Base-by-base conservation (phyloP, 805 yeast genomes). In the Lachancea sp. region DNA sequence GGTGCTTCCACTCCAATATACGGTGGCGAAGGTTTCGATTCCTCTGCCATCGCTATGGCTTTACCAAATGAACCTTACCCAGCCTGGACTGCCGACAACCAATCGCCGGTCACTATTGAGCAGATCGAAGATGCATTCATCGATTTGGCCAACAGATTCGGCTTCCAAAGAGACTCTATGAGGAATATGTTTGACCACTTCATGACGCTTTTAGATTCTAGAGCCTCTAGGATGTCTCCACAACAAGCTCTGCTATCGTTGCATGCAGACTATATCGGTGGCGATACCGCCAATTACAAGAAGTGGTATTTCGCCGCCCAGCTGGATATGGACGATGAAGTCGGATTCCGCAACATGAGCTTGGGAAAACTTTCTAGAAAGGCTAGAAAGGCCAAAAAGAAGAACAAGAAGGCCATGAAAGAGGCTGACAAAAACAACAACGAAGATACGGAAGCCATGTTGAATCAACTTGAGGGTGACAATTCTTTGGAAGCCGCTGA, bases 61-160 rank as follows among this genome's bases (percentile, higher is more conserved):
- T 53, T 82, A 67, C 73, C 95, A 54, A 78, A 88, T 33, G 92
- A 92, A 64, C 99, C 98, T 24, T 92, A 90, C 64, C 98, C 99
- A 32, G 97, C 98, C 38, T 92, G 98, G 98, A 85, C 96, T 19
- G 95, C 95, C 34, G 97, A 92, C 65, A 89, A 83, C 42, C 90
- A 83, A 63, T 87, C 90, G 19, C 94, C 94, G 9, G 81, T 83
- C 43, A 72, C 86, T 36, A 74, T 84, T 41, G 92, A 84, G 64
- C 90, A 84, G 61, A 81, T 84, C 59, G 94, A 84, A 68, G 94
- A 84, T 68, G 77, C 83, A 28, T 84, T 84, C 60, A 84, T 84
- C 56, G 92, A 84, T 63, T 70, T 84, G 61, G 71, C 90, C 31
- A 83, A 83, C 66, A 80, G 78, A 64, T 83, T 84, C 58, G 95